Base-by-base conservation (phyloP, 345 rosid genomes). In the Arabis alpina region DNA sequence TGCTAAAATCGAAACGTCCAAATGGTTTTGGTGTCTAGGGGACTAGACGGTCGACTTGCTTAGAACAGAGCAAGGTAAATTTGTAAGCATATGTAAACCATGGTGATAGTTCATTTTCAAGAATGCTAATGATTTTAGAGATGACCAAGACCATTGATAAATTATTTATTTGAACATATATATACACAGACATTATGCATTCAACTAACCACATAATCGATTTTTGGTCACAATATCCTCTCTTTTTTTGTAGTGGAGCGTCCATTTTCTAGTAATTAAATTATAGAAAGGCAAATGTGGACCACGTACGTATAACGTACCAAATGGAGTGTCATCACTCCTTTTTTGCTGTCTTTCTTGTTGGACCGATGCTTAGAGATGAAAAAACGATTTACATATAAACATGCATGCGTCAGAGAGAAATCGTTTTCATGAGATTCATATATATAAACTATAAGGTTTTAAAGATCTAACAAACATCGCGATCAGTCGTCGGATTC, bases 401-500 rank as follows among this genome's bases (percentile, higher is more conserved):
- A 69, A 51, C 56, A 71, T 71, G 72, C 72, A 76, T 76, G 76
- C 76, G 54, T 49, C 24, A 57, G 47, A 43, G 74, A 49, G 43
- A 69, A 71, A 73, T 62, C 82, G 61, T 37, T 80, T 72, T 77
- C 60, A 66, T 12, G 72, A 32, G 77, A 58, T 66, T 74, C 41
- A 58, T 43, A 58, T 40, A 49, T 14, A 13, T 73, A 36, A 36
- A 36, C 10, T 36, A 73, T 74, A 67, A 45, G 56, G 48, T 53
- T 60, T 25, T 43, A 25, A 39, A 74, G 42, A 73, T 66, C 50
- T 67, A 59, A 54, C 3, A 37, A 74, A 74, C 78, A 74, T 68
- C 74, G 11, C 64, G 63, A 56, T 70, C 80, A 68, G 45, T 79
- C 77, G 27, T 75, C 82, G 5, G 84, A 71, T 52, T 81, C 80